phyloP scores from a whole-genome alignment of 257 asterid species.

The Solanum medicagineum region DNA sequence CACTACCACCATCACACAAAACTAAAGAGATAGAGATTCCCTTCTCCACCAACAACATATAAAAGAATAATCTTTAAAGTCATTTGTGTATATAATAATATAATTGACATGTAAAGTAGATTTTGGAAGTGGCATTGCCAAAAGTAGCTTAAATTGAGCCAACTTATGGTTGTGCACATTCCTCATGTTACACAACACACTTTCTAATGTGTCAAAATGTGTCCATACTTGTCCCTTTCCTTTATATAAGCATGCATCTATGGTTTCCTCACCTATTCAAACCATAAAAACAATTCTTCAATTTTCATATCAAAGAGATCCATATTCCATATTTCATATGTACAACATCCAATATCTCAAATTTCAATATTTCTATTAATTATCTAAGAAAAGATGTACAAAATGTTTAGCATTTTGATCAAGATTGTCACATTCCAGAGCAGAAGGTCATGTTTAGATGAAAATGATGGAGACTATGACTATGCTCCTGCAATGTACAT shows the following conservation, averaged over 20 bases:
- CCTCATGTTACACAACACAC: not conserved
- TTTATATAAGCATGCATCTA: not conserved
- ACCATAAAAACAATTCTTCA: not conserved
- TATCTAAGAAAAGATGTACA: not conserved
- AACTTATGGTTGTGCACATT: not conserved
- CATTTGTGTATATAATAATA: not conserved
- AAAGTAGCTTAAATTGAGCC: not conserved
- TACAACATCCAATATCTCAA: not conserved
- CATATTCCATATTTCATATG: not conserved
- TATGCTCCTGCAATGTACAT: not conserved
- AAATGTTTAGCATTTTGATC: not conserved
- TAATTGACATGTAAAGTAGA: not conserved
- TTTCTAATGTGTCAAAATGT: not conserved
- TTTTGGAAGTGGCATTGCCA: not conserved
- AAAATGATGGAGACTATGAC: not conserved
- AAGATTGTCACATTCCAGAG: not conserved
- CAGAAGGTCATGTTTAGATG: not conserved
- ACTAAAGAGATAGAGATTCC: not conserved
- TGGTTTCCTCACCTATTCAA: not conserved
- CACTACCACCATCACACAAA: not conserved
- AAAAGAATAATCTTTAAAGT: not conserved
- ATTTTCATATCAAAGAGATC: not conserved
- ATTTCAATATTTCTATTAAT: not conserved
- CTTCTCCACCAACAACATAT: not conserved
- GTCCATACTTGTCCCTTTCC: not conserved